A percentile compares a stretch with the other conserved stretches of the same genome.
phyloP scores from a whole-genome alignment of 768 basidiomycete genomes.

The Lentinula boryana region DNA sequence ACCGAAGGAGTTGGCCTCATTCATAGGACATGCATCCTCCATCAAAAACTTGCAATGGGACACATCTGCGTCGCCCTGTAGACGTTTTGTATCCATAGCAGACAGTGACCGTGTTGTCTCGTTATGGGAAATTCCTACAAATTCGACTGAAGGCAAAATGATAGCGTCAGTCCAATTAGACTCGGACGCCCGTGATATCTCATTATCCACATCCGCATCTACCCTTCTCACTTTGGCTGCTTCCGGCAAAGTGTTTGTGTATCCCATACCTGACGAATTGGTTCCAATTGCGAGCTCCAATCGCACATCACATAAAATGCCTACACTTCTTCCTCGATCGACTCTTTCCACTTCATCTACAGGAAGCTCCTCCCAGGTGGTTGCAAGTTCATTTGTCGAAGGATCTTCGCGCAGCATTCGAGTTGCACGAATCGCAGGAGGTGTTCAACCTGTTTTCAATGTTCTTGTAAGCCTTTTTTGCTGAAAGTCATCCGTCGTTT shows the following conservation, averaged over 20 bases:
- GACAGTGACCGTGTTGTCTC: conserved; percentile 58
- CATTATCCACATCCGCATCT: conserved; percentile 21
- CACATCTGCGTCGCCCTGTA: conserved; percentile 27
- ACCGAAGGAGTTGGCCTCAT: conserved; percentile 40
- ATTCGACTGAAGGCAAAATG: conserved; percentile 42
- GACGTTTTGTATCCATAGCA: conserved; percentile 54
- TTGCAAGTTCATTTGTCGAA: conserved; percentile 40
- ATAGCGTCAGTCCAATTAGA: conserved; percentile 58
- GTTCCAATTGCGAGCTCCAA: conserved; percentile 30
- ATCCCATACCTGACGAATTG: conserved; percentile 45
- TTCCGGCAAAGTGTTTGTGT: conserved; percentile 54
- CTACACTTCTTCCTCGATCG: conserved; percentile 47
- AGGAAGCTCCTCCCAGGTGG: conserved; percentile 27
- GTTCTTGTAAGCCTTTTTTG: conserved; percentile 40
- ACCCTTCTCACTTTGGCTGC: conserved; percentile 50
- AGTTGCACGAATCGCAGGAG: conserved; percentile 48
- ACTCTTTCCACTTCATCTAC: conserved; percentile 36
- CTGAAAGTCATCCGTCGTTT: not conserved
- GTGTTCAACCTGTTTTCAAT: conserved; percentile 55
- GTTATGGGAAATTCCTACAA: conserved; percentile 49
- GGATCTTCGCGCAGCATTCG: conserved; percentile 38
- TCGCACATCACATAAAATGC: conserved; percentile 38
- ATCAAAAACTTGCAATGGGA: conserved; percentile 51
- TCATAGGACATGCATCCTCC: conserved; percentile 62
- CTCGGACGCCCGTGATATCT: conserved; percentile 49